phyloP scores from a whole-genome alignment of 805 yeast genomes.

The Schizosaccharomyces octosporus region DNA sequence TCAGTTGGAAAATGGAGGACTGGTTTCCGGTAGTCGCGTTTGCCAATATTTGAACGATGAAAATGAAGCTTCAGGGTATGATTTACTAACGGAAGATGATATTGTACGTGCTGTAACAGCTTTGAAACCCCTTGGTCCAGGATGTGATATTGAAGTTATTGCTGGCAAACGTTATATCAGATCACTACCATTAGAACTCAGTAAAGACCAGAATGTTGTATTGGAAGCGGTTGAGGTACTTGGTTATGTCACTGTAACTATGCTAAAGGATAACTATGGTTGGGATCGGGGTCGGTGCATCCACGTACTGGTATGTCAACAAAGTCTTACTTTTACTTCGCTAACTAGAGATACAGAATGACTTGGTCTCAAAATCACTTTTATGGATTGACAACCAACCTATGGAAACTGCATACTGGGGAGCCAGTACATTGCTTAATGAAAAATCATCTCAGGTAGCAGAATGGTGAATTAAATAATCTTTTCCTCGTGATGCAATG shows the following conservation, averaged over 20 bases:
- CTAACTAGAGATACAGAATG: slow-evolving; percentile 22
- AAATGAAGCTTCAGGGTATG: neutral
- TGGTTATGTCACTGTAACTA: slow-evolving; percentile 43
- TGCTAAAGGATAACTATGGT: slow-evolving; percentile 45
- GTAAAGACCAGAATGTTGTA: slow-evolving; percentile 43
- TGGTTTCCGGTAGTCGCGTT: slow-evolving; percentile 37
- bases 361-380: slow-evolving; percentile 59
- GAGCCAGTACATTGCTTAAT: neutral
- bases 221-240: slow-evolving; percentile 52
- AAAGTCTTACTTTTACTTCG: neutral
- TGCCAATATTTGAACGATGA: slow-evolving; percentile 11
- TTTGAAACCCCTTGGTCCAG: slow-evolving; percentile 39
- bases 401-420: slow-evolving; percentile 16
- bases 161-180: slow-evolving; percentile 33
- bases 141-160: slow-evolving; percentile 36
- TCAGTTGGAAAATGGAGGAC: slow-evolving; percentile 57
- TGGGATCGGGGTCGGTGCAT: slow-evolving; percentile 48
- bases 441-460: neutral
- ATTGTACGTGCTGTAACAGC: slow-evolving; percentile 29
- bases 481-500: too few species aligned
- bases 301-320: slow-evolving; percentile 16
- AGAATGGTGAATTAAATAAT: too few species aligned
- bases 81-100: slow-evolving; percentile 22
- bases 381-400: slow-evolving; percentile 52
- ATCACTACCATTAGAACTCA: slow-evolving; percentile 37